Base-by-base conservation (phyloP, 306 rosid species). In the Quillaja saponaria region DNA sequence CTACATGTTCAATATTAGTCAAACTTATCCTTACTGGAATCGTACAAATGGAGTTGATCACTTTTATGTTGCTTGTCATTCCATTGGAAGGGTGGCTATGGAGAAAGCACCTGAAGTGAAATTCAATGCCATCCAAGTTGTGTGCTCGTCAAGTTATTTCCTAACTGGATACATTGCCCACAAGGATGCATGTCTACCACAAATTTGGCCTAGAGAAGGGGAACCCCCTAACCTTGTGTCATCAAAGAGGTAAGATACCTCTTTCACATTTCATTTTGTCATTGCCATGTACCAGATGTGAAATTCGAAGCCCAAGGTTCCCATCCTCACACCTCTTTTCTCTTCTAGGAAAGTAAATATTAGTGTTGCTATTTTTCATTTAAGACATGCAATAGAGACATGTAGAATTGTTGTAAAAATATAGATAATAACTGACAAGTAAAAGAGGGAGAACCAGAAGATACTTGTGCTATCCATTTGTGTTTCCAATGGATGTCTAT, bases 31-130 rank as follows among this genome's bases (percentile, higher is more conserved):
- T 0, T 81, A 81, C 31, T 90, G 97, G 97, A 90, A 90, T 34
- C 73, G 78, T 37, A 79, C 95, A 0, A 76, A 82, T 10, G 97
- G 97, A 19, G 82, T 86, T 0, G 84, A 90, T 74, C 97, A 85
- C 65, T 90, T 83, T 35, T 85, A 87, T 49, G 90, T 83, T 18
- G 90, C 97, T 14, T 90, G 97, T 67, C 95, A 87, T 74, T 90
- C 95, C 12, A 72, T 90, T 42, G 96, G 97, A 60, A 79, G 76
- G 33, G 49, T 83, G 15, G 96, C 91, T 3, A 81, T 85, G 91
- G 95, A 72, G 11, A 87, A 87, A 67, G 85, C 84, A 28, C 49
- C 62, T 1, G 68, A 76, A 21, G 95, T 82, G 53, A 87, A 60
- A 75, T 78, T 76, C 38, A 87, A 80, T 53, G 80, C 85, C 48